Evolutionary conservation across 345 rosid genomes (phyloP).

Genomic region (Moricandia moricandioides): DNA sequence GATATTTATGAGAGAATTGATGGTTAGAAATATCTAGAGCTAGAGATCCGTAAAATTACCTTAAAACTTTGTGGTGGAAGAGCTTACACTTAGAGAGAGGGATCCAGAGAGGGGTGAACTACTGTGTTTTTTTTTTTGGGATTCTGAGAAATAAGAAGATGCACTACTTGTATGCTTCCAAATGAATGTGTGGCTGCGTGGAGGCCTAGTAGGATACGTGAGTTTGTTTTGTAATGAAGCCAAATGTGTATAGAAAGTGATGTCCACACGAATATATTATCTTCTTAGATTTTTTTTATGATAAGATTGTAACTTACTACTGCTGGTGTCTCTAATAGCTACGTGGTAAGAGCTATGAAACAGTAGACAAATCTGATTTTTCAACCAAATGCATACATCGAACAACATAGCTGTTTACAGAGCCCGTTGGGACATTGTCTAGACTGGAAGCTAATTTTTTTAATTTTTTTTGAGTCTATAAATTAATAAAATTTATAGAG

Average conservation of each 20-base stretch:
- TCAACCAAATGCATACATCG: not conserved
- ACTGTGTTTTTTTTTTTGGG: not conserved
- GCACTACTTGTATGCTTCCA: not conserved
- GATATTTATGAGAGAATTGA: not conserved
- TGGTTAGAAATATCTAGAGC: not conserved
- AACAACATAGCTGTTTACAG: not conserved
- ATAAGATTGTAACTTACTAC: not conserved
- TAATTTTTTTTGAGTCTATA: too few species aligned
- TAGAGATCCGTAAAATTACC: not conserved
- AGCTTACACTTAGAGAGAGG: not conserved
- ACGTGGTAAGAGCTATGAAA: not conserved
- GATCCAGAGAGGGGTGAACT: not conserved
- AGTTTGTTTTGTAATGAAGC: not conserved
- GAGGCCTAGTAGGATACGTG: not conserved
- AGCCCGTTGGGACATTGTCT: too few species aligned
- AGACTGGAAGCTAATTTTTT: too few species aligned
- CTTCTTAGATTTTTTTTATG: not conserved
- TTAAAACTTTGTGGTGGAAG: conserved; percentile 5
- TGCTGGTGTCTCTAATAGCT: not conserved
- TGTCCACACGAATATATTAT: not conserved
- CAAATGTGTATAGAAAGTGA: not conserved
- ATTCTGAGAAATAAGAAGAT: not conserved
- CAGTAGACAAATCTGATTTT: not conserved
- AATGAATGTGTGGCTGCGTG: not conserved
- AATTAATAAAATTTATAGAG: too few species aligned